A percentile compares a stretch with the other conserved stretches of the same genome.
phyloP scores from a whole-genome alignment of 1,284 basidiomycete species.

The Rhodotorula sp. region DNA sequence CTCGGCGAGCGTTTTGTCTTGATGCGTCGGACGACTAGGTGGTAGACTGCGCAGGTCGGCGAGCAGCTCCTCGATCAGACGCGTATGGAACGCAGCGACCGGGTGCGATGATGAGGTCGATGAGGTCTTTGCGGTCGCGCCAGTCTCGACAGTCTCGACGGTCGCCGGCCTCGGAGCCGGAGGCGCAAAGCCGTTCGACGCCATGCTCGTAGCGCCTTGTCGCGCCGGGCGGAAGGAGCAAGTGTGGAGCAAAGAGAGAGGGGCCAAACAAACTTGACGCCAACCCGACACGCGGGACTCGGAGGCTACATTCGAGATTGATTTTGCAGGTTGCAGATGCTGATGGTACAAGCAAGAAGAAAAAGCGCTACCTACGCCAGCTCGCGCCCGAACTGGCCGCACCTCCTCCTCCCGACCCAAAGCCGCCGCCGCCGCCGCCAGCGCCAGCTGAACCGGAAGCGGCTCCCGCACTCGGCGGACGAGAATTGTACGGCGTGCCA shows the following conservation, averaged over 20 bases:
- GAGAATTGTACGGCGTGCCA: conserved; percentile 16
- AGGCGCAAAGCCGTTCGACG: conserved; percentile 2
- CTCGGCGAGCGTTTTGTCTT: not conserved
- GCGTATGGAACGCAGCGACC: not conserved
- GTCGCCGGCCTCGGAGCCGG: not conserved
- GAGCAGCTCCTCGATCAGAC: not conserved
- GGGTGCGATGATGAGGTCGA: not conserved
- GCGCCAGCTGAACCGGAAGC: not conserved
- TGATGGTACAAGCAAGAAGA: not conserved
- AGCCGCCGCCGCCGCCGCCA: not conserved
- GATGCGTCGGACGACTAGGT: not conserved
- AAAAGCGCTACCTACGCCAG: not conserved
- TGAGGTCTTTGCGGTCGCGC: not conserved
- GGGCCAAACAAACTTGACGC: too few species aligned
- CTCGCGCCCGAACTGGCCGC: not conserved
- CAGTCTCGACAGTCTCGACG: not conserved
- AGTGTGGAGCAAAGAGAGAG: too few species aligned
- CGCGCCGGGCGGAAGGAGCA: too few species aligned
- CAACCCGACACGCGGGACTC: too few species aligned
- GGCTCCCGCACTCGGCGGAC: conserved; percentile 8
- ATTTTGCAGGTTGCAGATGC: not conserved
- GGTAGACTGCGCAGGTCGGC: not conserved
- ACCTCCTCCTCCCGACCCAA: not conserved
- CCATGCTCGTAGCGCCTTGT: not conserved
- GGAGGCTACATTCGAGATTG: too few species aligned